These are phyloP conservation scores for Eucalyptus lansdowneana DNA, from an alignment of 345 rosid species.

Conservation along the genomic window DNA sequence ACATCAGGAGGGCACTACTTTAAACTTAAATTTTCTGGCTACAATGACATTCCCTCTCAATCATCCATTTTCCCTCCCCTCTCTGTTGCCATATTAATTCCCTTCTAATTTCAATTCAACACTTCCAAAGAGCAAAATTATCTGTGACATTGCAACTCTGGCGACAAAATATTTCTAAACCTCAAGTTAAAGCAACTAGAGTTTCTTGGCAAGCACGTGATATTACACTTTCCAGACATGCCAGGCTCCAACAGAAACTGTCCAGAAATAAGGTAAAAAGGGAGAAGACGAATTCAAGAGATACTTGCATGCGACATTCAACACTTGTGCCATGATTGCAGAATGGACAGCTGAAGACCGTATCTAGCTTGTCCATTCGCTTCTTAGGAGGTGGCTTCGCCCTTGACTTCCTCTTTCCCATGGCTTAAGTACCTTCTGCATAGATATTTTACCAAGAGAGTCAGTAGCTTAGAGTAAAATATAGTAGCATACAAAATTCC, in stretches of 20 bases:
- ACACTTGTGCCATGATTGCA: conserved; percentile 95
- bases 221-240: not conserved
- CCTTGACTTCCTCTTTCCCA: conserved; percentile 98
- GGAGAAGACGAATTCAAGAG: not conserved
- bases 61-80: not conserved
- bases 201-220: not conserved
- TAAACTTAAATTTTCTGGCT: not conserved
- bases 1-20: not conserved
- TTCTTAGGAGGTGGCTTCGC: conserved; percentile 94
- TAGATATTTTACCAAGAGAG: not conserved
- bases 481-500: not conserved
- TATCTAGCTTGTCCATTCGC: conserved; percentile 94
- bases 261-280: not conserved
- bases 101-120: not conserved
- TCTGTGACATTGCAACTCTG: not conserved
- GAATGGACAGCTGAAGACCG: conserved; percentile 91
- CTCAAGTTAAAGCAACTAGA: not conserved
- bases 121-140: not conserved
- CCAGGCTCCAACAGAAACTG: not conserved
- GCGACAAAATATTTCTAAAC: not conserved
- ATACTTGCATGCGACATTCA: conserved; percentile 66
- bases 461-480: not conserved
- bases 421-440: conserved; percentile 1
- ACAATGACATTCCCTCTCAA: not conserved
- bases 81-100: not conserved